Evolutionary conservation across 768 basidiomycete genomes (phyloP).

Genomic region (Clavulina sp.): DNA sequence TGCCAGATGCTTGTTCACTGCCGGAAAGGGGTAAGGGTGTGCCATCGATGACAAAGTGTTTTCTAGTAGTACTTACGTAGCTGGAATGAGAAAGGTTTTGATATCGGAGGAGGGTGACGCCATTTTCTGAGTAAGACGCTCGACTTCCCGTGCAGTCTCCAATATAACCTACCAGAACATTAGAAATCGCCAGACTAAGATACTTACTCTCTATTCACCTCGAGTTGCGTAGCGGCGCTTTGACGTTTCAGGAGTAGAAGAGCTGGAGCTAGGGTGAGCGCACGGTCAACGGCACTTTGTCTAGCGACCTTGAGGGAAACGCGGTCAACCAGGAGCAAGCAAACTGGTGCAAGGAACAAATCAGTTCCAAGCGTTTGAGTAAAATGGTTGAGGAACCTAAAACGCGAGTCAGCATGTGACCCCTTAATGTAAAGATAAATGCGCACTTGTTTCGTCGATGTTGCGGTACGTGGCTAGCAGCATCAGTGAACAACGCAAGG

Average conservation of each 20-base stretch:
- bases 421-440: not conserved
- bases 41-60: no score
- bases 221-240: conserved; percentile 29
- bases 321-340: conserved; percentile 74
- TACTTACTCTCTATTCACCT: conserved; percentile 24
- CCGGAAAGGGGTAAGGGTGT: no score
- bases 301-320: conserved; percentile 48
- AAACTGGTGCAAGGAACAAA: conserved; percentile 67
- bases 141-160: conserved; percentile 48
- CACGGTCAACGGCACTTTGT: conserved; percentile 41
- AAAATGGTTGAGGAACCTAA: conserved; percentile 78
- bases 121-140: conserved; percentile 29
- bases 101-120: no score
- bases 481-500: conserved; percentile 83
- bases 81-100: no score
- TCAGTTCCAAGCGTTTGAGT: conserved; percentile 61
- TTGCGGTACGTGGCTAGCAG: conserved; percentile 76
- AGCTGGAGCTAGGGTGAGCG: conserved; percentile 44
- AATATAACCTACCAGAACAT: conserved; percentile 40
- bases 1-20: no score
- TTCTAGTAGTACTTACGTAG: no score
- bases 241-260: conserved; percentile 45
- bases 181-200: not conserved
- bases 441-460: conserved; percentile 78
- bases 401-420: not conserved